These are phyloP conservation scores for Ascochyta koolunga DNA, from an alignment of 2,329 filamentous ascomycete genomes.

Conservation along the genomic window DNA sequence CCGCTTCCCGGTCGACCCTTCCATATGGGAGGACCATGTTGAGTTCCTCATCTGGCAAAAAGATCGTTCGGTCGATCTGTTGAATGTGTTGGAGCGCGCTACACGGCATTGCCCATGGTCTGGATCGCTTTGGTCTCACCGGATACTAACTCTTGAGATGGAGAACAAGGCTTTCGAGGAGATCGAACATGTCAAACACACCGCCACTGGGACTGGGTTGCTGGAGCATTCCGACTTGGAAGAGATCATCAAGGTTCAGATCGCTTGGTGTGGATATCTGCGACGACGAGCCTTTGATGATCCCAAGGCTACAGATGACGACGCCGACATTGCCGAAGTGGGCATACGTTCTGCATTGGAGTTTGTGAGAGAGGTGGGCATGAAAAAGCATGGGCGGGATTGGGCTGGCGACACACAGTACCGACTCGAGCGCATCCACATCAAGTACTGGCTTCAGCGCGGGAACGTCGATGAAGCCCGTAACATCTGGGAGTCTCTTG, in stretches of 20 bases:
- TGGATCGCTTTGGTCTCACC: conserved; percentile 87
- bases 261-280: conserved; percentile 93
- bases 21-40: conserved; percentile 82
- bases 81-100: conserved; percentile 78
- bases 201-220: conserved; percentile 83
- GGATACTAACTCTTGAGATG: conserved; percentile 83
- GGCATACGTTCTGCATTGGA: conserved; percentile 86
- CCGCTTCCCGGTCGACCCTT: conserved; percentile 74
- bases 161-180: conserved; percentile 76
- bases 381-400: conserved; percentile 74
- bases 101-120: conserved; percentile 94
- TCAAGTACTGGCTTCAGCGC: conserved; percentile 88
- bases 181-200: conserved; percentile 89
- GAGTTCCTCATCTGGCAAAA: conserved; percentile 68
- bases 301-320: conserved; percentile 72
- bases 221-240: conserved; percentile 86
- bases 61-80: conserved; percentile 56
- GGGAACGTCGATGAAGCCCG: conserved; percentile 78
- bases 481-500: conserved; percentile 75
- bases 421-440: conserved; percentile 87
- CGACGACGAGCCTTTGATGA: conserved; percentile 81
- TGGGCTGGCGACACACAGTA: conserved; percentile 85
- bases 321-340: conserved; percentile 86
- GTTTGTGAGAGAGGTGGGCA: conserved; percentile 78
- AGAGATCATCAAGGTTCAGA: conserved; percentile 87